Base-by-base conservation (phyloP, 2,329 filamentous ascomycete species). In the Talaromyces piceae region DNA sequence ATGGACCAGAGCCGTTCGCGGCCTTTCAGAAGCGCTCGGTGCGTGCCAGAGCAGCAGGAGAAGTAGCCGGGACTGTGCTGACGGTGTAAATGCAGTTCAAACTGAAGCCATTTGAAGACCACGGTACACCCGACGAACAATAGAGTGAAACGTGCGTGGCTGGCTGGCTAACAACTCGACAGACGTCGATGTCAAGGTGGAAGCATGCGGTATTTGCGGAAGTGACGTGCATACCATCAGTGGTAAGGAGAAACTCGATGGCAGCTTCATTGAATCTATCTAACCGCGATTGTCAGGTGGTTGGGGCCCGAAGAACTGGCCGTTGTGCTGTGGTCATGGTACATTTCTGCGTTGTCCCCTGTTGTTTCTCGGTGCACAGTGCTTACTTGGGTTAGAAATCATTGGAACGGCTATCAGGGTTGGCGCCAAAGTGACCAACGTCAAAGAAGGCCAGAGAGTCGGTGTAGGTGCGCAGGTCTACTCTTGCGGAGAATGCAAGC, bases 151-250 rank as follows among this genome's bases (percentile, higher is more conserved):
- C 5, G 20, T 43, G 18, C 3, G 6, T 18, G 18, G 2, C 8
- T 16, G 16, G 9, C 18, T 41, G 18, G 16, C 51, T 52, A 30
- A 52, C 23, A 52, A 6, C 44, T 20, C 33, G 7, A 41, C 45
- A 66, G 89, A 95, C 65, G 82, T 95, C 61, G 89, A 95, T 66
- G 81, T 95, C 71, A 86, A 91, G 75, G 85, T 95, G 62, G 83
- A 90, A 58, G 84, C 81, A 65, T 91, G 87, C 63, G 87, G 88
- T 63, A 77, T 89, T 49, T 89, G 86, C 66, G 81, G 84, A 59
- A 85, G 80, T 58, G 85, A 89, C 63, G 74, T 86, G 45, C 85
- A 87, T 71, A 87, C 82, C 54, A 78, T 88, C 64, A 81, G 69
- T 61, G 68, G 66, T 61, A 61, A 49, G 30, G 12, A 41, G 27